Base-by-base conservation (phyloP, 208 protist genomes). In the Acanthamoeba triangularis region DNA sequence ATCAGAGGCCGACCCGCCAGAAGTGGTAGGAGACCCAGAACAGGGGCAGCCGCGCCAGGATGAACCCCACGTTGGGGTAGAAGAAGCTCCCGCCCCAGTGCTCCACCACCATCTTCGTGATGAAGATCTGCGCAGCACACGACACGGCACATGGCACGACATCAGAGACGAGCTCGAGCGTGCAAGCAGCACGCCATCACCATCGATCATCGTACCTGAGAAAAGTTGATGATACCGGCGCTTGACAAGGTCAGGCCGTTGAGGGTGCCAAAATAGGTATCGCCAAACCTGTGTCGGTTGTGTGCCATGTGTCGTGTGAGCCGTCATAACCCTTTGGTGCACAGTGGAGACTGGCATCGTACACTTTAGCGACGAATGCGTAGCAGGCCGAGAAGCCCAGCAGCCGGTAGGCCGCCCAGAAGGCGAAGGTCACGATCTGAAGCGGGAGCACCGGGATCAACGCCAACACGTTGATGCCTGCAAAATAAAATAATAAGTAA, bases 41-140 rank as follows among this genome's bases (percentile, higher is more conserved):
- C n/a, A 87, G 78, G n/a, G 78, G 78, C 49, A 87, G 41, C 33
- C 78, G 78, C 23, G 30, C 78, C 23, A 87, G 25, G 0, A 87
- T 59, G 49, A 87, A 87, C 41, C 44, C 78, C 78, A 87, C 28
- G 78, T 87, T 87, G 35, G 78, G 78, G 78, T 87, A 87, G 78
- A 87, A 87, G 78, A 87, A 87, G 78, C 78, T 87, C 16, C 78
- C 78, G 20, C 33, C 78, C 78, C 78, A 87, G 1, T 33, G 49
- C n/a, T 87, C 44, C 37, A 87, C 78, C 41, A 87, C 78, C 33
- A 35, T 13, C 49, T 49, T 59, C 44, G 78, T 87, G 44, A 87
- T 59, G 0, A 87, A 74, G 2, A 74, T 74, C 65, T 74, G 33
- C 65, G 23, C 11, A 72, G 10, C 65, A 28, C 25, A 37, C 65